Percentiles rank a stretch among this genome's conserved stretches.
Evolutionary conservation across 257 asterid species (phyloP).

Genomic region (Ballota nigra): DNA sequence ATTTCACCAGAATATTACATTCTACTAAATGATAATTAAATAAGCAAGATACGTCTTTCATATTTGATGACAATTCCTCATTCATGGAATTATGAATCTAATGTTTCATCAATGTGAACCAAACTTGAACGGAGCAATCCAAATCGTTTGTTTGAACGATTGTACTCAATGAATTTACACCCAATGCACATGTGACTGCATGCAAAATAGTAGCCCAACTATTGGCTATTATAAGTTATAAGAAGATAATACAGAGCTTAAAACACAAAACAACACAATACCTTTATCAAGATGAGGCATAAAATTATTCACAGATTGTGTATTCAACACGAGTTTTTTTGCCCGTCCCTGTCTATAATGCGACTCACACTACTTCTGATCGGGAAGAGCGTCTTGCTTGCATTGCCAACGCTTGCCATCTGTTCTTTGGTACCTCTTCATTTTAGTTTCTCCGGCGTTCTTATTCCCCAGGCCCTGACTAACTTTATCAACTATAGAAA

Average conservation of each 20-base stretch:
- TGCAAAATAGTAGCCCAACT: not conserved
- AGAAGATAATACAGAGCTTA: not conserved
- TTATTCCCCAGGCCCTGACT: conserved; percentile 18
- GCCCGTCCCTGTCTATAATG: conserved; percentile 48
- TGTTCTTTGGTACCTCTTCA: conserved; percentile 60
- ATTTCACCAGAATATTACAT: no score
- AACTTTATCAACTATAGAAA: conserved; percentile 21
- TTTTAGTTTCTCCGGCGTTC: conserved; percentile 22
- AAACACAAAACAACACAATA: not conserved
- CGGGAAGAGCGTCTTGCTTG: conserved; percentile 36
- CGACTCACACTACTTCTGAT: conserved; percentile 50
- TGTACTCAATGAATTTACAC: no score
- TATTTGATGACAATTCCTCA: no score
- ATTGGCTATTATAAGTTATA: not conserved
- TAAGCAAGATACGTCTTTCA: no score
- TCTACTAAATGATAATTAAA: no score
- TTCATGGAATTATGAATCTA: no score
- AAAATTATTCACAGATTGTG: conserved; percentile 15
- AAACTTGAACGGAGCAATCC: no score
- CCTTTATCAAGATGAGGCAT: not conserved
- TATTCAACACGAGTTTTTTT: conserved; percentile 23
- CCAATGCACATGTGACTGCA: no score
- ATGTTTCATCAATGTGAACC: no score
- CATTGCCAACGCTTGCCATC: conserved; percentile 80
- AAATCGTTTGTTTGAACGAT: no score